Percentiles rank a stretch among this genome's conserved stretches.
phyloP scores from a whole-genome alignment of 140 eudicot genomes.

The Flaveria floridana region DNA sequence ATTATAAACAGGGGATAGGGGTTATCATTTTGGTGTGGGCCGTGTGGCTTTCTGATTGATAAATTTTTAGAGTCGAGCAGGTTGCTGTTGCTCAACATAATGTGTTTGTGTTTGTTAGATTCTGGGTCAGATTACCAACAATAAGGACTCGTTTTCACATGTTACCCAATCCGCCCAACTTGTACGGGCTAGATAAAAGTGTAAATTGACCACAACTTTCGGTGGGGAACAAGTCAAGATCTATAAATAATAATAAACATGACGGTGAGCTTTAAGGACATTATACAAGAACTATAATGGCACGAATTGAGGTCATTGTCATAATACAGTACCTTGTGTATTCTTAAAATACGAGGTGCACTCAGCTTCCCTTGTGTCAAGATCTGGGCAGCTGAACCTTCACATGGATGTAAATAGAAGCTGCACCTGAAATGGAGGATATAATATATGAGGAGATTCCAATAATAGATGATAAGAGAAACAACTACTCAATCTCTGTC shows the following conservation, averaged over 20 bases:
- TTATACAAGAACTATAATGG: constrained; percentile 8
- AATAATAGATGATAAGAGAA: constrained; percentile 6
- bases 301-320: constrained; percentile 2
- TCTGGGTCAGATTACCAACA: too few relatives aligned
- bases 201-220: not conserved
- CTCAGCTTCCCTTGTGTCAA: constrained; percentile 86
- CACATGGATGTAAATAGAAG: constrained; percentile 80
- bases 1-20: too few relatives aligned
- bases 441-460: constrained; percentile 17
- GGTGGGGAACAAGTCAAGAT: not conserved
- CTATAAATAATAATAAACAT: not conserved
- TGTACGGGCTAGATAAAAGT: not conserved
- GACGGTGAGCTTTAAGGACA: not conserved
- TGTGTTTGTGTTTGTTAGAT: too few relatives aligned
- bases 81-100: too few relatives aligned
- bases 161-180: constrained; percentile 4
- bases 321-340: constrained; percentile 63
- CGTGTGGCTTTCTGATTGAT: too few relatives aligned
- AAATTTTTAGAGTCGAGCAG: too few relatives aligned
- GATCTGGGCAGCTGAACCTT: constrained; percentile 88
- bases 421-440: constrained; percentile 59
- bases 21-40: too few relatives aligned
- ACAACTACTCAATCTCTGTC: constrained; percentile 15
- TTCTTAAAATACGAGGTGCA: constrained; percentile 89
- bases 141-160: not conserved